Conservation (phyloP, 345 rosid genomes). For the Lagerstroemia speciosa region DNA sequence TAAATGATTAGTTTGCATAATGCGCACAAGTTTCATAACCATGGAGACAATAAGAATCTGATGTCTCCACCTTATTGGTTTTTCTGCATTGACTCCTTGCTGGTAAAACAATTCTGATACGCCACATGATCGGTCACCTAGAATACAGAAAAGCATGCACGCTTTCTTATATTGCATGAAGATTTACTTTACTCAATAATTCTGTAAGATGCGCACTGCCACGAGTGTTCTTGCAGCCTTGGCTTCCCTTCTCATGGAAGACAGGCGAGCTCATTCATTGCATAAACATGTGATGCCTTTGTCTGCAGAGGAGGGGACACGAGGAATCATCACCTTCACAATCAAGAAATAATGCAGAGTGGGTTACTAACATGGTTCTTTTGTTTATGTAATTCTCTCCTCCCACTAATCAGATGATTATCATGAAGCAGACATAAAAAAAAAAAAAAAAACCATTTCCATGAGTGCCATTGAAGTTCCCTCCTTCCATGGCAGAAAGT, state of each 20-base stretch:
- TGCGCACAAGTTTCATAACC: background rate
- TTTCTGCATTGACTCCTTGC: slow-evolving; percentile 1
- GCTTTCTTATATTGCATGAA: too few relatives aligned
- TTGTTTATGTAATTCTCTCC: background rate
- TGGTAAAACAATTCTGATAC: too few relatives aligned
- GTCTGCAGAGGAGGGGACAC: background rate
- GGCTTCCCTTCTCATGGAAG: background rate
- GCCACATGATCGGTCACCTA: too few relatives aligned
- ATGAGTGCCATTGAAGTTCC: background rate
- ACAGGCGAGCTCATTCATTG: background rate
- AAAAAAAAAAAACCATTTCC: background rate
- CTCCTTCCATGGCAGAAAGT: background rate
- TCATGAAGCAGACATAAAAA: too few relatives aligned
- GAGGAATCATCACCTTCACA: background rate
- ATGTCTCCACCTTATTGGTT: background rate
- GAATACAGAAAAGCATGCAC: too few relatives aligned
- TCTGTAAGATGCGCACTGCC: background rate
- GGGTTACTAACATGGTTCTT: background rate
- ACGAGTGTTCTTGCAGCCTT: background rate
- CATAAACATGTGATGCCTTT: background rate
- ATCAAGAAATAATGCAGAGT: background rate
- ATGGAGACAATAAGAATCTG: slow-evolving; percentile 6
- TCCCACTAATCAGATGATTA: background rate
- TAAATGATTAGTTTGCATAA: background rate
- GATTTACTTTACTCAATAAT: background rate